Evolutionary conservation across 2,329 filamentous ascomycete genomes (phyloP), one percentile per base, ranked within the genome.

Genomic region (Chaetomiaceae sp.): DNA sequence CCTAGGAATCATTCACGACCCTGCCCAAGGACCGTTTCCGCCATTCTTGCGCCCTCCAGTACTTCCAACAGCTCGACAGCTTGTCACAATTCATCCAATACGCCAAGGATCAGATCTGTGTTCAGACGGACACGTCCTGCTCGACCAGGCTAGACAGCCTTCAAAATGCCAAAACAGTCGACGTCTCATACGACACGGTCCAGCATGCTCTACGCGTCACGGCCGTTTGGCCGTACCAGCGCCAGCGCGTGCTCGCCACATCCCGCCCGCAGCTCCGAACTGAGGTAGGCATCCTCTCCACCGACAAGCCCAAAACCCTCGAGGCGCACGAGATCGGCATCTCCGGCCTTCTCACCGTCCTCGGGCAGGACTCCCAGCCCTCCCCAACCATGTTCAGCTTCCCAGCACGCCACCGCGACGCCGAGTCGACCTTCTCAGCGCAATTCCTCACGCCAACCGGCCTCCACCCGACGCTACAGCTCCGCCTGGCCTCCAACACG

Each of bases 341-440:
- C 34, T 83, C 85, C 5, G 92, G 92, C 3, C 78, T 90, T 48
- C 71, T 96, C 45, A 85, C 83, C 0, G 86, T 95, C 3, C 70
- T 96, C 0, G 88, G 89, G 19, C 80, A 91, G 61, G 81, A 90
- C 61, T 75, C 76, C 34, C 81, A 83, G 57, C 82, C 88, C 10
- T 86, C 86, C 34, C 78, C 87, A 2, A 87, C 88, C 0, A 73
- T 92, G 40, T 96, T 97, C 71, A 82, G 87, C 38, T 93, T 95
- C 58, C 84, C 88, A 2, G 83, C 89, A 3, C 83, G 90, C 0
- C 91, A 96, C 67, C 72, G 76, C 33, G 81, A 86, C 59, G 72
- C 78, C 12, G 62, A 68, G 2, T 60, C 73, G 0, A 76, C 70
- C 45, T 95, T 89, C 66, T 75, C 73, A 0, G 75, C 83, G 17